Conservation (phyloP, 2,329 filamentous ascomycete genomes). For the Sphaerostilbella broomeana region DNA sequence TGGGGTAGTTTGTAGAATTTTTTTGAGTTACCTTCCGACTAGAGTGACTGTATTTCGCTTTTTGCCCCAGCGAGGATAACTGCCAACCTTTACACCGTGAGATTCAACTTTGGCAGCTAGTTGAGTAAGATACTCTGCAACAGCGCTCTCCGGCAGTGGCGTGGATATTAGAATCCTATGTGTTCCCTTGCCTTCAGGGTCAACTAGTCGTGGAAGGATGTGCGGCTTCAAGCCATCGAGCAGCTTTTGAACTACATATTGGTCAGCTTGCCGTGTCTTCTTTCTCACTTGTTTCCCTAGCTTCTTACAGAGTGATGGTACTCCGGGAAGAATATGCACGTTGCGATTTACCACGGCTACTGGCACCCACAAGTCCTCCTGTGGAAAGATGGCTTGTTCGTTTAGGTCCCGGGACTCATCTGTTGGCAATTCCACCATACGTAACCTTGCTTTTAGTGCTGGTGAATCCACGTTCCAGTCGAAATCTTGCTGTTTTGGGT, state of each 20-base stretch:
- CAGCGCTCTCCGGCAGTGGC: conserved; percentile 75
- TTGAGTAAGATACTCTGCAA: conserved; percentile 76
- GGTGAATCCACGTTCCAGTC: conserved; percentile 80
- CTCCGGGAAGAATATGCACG: conserved; percentile 84
- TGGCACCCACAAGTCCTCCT: conserved; percentile 84
- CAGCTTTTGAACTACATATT: conserved; percentile 57
- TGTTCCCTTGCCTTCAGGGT: conserved; percentile 77
- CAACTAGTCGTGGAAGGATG: conserved; percentile 62
- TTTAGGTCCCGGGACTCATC: conserved; percentile 59
- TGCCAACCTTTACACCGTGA: conserved; percentile 84
- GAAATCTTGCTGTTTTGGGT: conserved; percentile 67
- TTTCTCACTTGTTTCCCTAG: background rate
- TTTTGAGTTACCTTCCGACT: conserved; percentile 50
- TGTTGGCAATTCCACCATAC: conserved; percentile 84
- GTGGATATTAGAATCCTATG: conserved; percentile 78
- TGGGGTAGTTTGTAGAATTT: background rate
- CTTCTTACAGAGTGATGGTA: conserved; percentile 66
- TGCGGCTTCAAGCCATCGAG: conserved; percentile 68
- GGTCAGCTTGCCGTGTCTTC: background rate
- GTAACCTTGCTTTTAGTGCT: conserved; percentile 69
- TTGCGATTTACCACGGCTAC: conserved; percentile 86
- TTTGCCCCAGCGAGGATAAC: conserved; percentile 90
- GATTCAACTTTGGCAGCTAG: conserved; percentile 66
- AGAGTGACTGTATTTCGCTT: conserved; percentile 83
- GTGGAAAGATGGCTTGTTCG: conserved; percentile 71